These are phyloP conservation scores for Triticum aestivum DNA, from an alignment of 176 grass and related monocot species.

Conservation along the genomic window IWGSC_CS_RefSeq_v2.1 NC_057802.1:443077950-443078449, in stretches of 20 bases:
- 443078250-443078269: constrained; percentile 25
- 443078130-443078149: constrained; percentile 26
- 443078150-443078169: constrained; percentile 28
- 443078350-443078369: constrained; percentile 3
- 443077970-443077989: constrained; percentile 43
- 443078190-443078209: constrained; percentile 15
- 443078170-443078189: background rate
- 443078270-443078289: background rate
- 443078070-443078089: background rate
- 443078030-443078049: constrained; percentile 16
- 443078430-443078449: constrained; percentile 18
- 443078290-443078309: background rate
- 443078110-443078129: constrained; percentile 30
- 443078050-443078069: background rate
- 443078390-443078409: background rate
- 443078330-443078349: constrained; percentile 31
- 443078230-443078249: constrained; percentile 17
- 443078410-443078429: background rate
- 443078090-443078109: constrained; percentile 32
- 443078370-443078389: constrained; percentile 17
- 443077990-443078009: constrained; percentile 42
- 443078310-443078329: constrained; percentile 26
- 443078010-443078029: constrained; percentile 55
- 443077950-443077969: background rate
- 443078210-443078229: background rate